These are phyloP conservation scores for Cercospora sojina DNA, from an alignment of 2,329 filamentous ascomycete genomes.

Conservation along the genomic window DNA sequence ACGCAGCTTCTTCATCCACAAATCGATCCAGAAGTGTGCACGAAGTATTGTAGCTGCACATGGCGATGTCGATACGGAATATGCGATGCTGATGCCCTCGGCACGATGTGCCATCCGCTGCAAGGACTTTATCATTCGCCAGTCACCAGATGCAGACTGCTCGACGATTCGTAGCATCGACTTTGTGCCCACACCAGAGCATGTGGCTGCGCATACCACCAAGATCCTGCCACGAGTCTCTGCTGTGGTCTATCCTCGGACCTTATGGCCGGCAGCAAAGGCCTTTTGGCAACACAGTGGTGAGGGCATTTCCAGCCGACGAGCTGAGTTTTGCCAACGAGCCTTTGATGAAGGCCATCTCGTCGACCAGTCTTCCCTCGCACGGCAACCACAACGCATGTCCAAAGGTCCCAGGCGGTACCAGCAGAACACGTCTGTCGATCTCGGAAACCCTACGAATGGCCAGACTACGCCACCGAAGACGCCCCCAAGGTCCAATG, in stretches of 20 bases:
- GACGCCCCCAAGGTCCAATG: conserved; percentile 12
- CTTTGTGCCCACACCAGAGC: conserved; percentile 61
- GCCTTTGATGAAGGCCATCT: conserved; percentile 70
- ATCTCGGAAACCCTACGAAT: conserved; percentile 32
- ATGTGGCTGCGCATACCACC: conserved; percentile 38
- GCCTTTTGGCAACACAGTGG: conserved; percentile 97
- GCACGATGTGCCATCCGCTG: conserved; percentile 68
- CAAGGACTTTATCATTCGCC: conserved; percentile 66
- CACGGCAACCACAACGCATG: conserved; percentile 41
- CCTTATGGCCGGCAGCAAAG: conserved; percentile 73
- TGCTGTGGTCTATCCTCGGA: conserved; percentile 66
- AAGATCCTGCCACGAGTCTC: conserved; percentile 49
- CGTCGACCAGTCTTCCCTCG: conserved; percentile 48
- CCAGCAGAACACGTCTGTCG: conserved; percentile 61
- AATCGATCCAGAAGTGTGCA: conserved; percentile 72
- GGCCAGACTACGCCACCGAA: conserved; percentile 20
- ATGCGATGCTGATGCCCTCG: conserved; percentile 82
- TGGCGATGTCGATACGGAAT: conserved; percentile 58
- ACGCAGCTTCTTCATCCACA: conserved; percentile 86
- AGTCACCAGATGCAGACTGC: conserved; percentile 54
- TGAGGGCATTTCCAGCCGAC: conserved; percentile 85
- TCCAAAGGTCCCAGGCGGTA: conserved; percentile 78
- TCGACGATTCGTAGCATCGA: conserved; percentile 58
- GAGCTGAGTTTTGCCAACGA: conserved; percentile 82
- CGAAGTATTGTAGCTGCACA: conserved; percentile 64